phyloP scores from a whole-genome alignment of 164 flowering plant genomes.

The Sextonia rubra region DNA sequence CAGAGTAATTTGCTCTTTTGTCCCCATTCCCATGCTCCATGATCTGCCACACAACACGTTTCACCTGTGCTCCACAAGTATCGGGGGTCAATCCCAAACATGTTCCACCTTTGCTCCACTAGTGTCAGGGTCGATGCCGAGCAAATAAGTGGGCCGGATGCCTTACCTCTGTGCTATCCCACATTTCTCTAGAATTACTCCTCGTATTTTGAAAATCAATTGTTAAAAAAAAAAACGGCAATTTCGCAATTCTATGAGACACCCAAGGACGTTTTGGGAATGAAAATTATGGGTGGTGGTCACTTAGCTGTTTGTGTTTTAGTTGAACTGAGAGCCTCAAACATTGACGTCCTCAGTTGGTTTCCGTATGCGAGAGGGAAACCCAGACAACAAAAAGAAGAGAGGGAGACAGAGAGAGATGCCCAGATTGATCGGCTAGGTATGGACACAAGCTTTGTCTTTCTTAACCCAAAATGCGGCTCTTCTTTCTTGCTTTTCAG shows the following conservation, averaged over 20 bases:
- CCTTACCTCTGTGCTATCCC: too few species aligned
- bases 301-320: conserved; percentile 39
- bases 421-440: background rate
- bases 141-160: too few species aligned
- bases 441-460: background rate
- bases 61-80: too few species aligned
- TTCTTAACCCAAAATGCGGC: conserved; percentile 32
- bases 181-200: too few species aligned
- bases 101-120: too few species aligned
- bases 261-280: background rate
- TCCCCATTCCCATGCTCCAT: too few species aligned
- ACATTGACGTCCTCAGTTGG: conserved; percentile 40
- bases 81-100: too few species aligned
- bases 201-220: too few species aligned
- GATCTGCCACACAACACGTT: too few species aligned
- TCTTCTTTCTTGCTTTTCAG: conserved; percentile 2
- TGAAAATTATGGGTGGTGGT: conserved; percentile 9
- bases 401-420: conserved; percentile 12
- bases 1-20: too few species aligned
- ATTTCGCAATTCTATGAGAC: background rate
- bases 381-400: conserved; percentile 8
- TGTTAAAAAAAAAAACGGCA: conserved; percentile 3
- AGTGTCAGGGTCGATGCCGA: too few species aligned
- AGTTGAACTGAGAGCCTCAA: conserved; percentile 36
- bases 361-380: conserved; percentile 46